phyloP scores from a whole-genome alignment of 495 filamentous ascomycete species.

The Hypoxylon lienhwacheense region DNA sequence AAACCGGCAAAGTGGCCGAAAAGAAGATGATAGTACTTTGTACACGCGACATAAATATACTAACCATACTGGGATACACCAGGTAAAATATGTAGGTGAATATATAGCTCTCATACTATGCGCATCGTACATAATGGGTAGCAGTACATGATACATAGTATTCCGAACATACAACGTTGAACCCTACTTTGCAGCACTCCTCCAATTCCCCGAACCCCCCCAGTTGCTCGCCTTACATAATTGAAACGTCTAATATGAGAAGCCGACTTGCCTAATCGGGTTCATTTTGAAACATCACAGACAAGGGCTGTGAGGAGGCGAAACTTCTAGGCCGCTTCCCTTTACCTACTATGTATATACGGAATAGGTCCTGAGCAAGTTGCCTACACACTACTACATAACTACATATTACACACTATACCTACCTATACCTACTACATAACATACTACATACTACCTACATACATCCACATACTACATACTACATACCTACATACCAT shows the following conservation, averaged over 20 bases:
- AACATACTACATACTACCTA: no score
- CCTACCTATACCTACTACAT: no score
- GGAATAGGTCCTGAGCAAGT: no score
- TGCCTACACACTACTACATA: neutral
- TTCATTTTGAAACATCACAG: constrained; percentile 35
- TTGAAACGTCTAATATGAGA: constrained; percentile 40
- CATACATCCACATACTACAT: no score
- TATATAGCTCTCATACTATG: no score
- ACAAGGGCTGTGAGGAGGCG: constrained; percentile 37
- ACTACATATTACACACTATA: neutral
- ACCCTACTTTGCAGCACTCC: constrained; percentile 38
- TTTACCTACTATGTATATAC: neutral
- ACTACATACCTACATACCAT: no score
- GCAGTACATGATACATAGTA: no score
- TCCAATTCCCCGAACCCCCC: constrained; percentile 39
- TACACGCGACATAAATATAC: constrained; percentile 21
- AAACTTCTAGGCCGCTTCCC: constrained; percentile 19
- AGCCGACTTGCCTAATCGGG: constrained; percentile 40
- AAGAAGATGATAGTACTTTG: constrained; percentile 27
- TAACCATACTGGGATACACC: no score
- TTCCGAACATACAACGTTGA: no score
- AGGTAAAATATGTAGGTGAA: no score
- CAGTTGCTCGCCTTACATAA: constrained; percentile 34
- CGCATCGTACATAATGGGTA: no score
- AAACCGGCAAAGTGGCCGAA: constrained; percentile 26